Conservation (phyloP, 2,329 filamentous ascomycete genomes). For the Thermomyces lanuginosus region DNA sequence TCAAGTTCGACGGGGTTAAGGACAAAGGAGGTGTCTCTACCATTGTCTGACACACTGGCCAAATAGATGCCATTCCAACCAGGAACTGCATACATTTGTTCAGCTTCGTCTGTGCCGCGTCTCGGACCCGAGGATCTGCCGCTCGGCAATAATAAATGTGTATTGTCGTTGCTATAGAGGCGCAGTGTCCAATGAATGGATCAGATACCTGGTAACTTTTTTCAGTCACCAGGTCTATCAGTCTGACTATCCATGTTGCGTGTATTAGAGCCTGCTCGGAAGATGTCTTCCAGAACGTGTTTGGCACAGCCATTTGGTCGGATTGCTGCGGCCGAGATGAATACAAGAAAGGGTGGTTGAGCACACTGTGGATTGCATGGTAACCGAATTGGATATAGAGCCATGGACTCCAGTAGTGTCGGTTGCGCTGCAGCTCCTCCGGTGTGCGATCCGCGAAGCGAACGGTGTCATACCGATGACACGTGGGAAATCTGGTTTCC, state of each 20-base stretch:
- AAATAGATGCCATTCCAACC: constrained; percentile 11
- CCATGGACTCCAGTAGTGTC: constrained; percentile 18
- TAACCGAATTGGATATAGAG: constrained; percentile 17
- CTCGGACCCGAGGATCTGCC: constrained; percentile 8
- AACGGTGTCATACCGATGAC: constrained; percentile 9
- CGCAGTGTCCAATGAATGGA: constrained; percentile 32
- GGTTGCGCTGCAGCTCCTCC: constrained; percentile 10
- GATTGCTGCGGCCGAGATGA: constrained; percentile 6
- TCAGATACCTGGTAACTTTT: constrained; percentile 30
- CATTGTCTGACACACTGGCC: constrained; percentile 12
- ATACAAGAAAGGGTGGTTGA: constrained; percentile 17
- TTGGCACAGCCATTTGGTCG: constrained; percentile 28
- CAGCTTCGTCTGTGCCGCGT: constrained; percentile 12
- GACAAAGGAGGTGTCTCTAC: constrained; percentile 11
- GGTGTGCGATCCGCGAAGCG: constrained; percentile 8
- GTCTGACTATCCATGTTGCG: constrained; percentile 34
- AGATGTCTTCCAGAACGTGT: constrained; percentile 34
- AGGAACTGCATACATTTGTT: constrained; percentile 13
- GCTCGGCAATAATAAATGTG: constrained; percentile 16
- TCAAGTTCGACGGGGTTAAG: not conserved
- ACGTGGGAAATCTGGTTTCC: constrained; percentile 10
- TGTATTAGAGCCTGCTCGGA: constrained; percentile 33
- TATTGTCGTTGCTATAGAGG: constrained; percentile 33
- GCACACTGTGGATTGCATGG: constrained; percentile 15
- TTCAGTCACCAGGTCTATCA: constrained; percentile 34